Base-by-base conservation (phyloP, 1,139 yeast species). In the Pichia sp. region DNA sequence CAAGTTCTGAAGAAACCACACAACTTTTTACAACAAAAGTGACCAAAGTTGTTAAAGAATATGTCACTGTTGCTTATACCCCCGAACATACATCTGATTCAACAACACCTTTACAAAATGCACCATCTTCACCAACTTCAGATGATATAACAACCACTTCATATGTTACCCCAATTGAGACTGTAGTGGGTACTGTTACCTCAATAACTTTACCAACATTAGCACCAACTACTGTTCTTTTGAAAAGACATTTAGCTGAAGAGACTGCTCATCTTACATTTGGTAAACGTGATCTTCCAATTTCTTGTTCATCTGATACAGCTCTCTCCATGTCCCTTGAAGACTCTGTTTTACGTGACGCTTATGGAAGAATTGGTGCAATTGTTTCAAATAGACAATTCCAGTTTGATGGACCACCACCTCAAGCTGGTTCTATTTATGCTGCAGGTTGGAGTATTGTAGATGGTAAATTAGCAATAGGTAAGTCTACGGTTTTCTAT, bases 361-460 rank as follows among this genome's bases (percentile, higher is more conserved):
- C 76, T 44, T 59, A 70, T 49, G 86, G 85, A 47, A 80, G 92
- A 77, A 70, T 83, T 56, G 90, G 90, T 62, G 77, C 88, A 50
- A 82, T 84, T 68, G 92, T 84, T 59, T 82, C 89, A 51, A 83
- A 82, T 80, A 77, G 83, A 72, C 92, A 84, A 73, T 82, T 84
- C 80, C 92, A 84, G 71, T 84, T 84, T 64, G 92, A 84, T 65
- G 92, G 90, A 65, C 94, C 92, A 58, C 86, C 89, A 69, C 90
- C 92, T 62, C 94, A 85, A 75, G 88, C 90, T 48, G 94, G 90
- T 66, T 73, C 88, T 57, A 80, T 84, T 69, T 84, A 80, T 71
- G 90, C 92, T 63, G 85, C 79, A 53, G 94, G 94, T 58, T 85
- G 92, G 92, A 73, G 84, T 46, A 70, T 82, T 59, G 72, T 81